A percentile compares a stretch with the other conserved stretches of the same genome.
These are phyloP conservation scores for Pseudisothecium myosuroides DNA, from an alignment of 225 moss, liverwort and hornwort genomes.

Conservation along the genomic window DNA sequence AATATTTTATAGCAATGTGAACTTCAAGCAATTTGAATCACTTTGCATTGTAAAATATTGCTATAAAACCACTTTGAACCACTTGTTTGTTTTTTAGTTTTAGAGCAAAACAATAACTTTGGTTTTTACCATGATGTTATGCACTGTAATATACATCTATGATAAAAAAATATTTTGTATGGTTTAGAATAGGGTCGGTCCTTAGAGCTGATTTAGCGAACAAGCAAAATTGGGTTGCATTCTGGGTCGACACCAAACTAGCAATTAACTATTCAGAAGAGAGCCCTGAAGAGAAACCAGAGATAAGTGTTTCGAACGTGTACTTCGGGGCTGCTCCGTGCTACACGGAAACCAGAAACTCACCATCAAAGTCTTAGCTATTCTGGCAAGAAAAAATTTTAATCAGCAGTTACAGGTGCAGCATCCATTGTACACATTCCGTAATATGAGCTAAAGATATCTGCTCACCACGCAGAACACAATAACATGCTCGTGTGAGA, in stretches of 20 bases:
- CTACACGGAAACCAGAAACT: slow-evolving; percentile 1
- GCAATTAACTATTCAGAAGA: background rate
- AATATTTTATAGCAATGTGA: background rate
- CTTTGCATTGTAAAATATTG: no score
- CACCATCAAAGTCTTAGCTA: background rate
- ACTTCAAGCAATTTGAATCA: no score
- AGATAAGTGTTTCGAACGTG: background rate
- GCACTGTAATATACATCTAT: background rate
- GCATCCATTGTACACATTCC: background rate
- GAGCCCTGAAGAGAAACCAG: background rate
- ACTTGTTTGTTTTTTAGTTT: background rate
- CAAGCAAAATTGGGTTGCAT: background rate
- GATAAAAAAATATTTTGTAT: no score
- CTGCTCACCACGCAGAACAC: background rate
- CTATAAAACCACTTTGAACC: no score
- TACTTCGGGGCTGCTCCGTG: background rate
- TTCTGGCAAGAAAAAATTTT: background rate
- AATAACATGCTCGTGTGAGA: background rate
- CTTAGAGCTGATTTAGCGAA: background rate
- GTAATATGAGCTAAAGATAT: background rate
- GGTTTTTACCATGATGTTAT: background rate
- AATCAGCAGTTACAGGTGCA: slow-evolving; percentile 1
- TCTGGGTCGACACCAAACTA: background rate
- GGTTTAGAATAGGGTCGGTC: background rate
- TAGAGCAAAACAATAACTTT: background rate